These are phyloP conservation scores for Calonectria honghensis DNA, from an alignment of 2,329 filamentous ascomycete genomes.

Conservation along the genomic window DNA sequence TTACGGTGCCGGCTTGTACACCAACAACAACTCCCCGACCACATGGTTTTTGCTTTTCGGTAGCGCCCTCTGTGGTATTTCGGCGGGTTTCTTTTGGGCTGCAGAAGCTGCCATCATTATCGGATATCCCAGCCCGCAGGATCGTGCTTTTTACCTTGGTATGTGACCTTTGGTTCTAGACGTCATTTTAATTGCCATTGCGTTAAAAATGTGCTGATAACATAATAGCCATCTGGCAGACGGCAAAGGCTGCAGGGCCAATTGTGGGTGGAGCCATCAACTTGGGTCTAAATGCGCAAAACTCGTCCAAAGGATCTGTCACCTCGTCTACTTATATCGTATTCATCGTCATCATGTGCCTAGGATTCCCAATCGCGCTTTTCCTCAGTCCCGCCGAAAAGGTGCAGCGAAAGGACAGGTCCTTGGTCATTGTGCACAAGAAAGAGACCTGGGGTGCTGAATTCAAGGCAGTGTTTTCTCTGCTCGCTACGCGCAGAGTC, in stretches of 20 bases:
- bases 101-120: conserved; percentile 20
- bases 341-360: conserved; percentile 11
- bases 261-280: conserved; percentile 18
- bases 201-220: not conserved
- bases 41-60: conserved; percentile 22
- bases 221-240: conserved; percentile 4
- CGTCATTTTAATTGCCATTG: not conserved
- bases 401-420: conserved; percentile 16
- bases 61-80: conserved; percentile 12
- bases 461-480: conserved; percentile 4
- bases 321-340: conserved; percentile 1
- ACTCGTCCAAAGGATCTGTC: conserved; percentile 7
- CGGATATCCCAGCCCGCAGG: conserved; percentile 2
- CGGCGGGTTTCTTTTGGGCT: conserved; percentile 1
- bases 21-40: conserved; percentile 13
- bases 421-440: conserved; percentile 10
- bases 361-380: not conserved
- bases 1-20: conserved; percentile 10
- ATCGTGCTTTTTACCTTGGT: conserved; percentile 19
- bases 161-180: not conserved
- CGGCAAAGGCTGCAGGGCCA: conserved; percentile 6
- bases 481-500: conserved; percentile 51
- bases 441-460: conserved; percentile 12
- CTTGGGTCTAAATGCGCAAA: conserved; percentile 11
- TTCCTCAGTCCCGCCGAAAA: conserved; percentile 12